Percentiles rank a stretch among this genome's conserved stretches.
phyloP scores from a whole-genome alignment of 2,329 filamentous ascomycete species.

The Colletotrichum noveboracense region DNA sequence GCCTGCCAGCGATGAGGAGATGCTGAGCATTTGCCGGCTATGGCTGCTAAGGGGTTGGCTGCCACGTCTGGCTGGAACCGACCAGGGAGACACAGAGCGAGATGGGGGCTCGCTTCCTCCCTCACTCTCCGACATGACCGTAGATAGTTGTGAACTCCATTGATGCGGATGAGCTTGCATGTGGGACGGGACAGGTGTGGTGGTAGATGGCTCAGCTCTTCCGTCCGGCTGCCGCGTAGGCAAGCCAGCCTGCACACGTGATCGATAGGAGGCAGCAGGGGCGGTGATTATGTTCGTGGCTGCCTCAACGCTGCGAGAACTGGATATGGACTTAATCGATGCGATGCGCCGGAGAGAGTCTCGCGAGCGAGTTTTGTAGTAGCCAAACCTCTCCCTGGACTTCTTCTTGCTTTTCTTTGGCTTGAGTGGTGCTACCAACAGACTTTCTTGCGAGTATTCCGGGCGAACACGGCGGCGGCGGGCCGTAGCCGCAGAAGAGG shows the following conservation, averaged over 20 bases:
- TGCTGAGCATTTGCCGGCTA: constrained; percentile 61
- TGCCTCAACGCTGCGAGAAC: constrained; percentile 56
- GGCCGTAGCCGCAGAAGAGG: constrained; percentile 40
- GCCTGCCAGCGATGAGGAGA: constrained; percentile 57
- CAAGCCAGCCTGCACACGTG: constrained; percentile 34
- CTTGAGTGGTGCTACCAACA: constrained; percentile 61
- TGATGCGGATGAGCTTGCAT: constrained; percentile 59
- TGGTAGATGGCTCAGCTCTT: constrained; percentile 27
- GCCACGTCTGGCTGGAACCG: constrained; percentile 49
- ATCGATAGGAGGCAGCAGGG: constrained; percentile 44
- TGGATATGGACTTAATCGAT: constrained; percentile 62
- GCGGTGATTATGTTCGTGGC: constrained; percentile 40
- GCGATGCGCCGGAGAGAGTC: constrained; percentile 55
- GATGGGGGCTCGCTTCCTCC: constrained; percentile 54
- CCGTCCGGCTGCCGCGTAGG: constrained; percentile 31
- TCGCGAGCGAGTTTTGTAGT: constrained; percentile 55
- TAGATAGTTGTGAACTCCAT: constrained; percentile 70
- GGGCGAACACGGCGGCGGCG: constrained; percentile 37
- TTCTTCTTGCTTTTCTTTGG: constrained; percentile 50
- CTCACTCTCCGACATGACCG: constrained; percentile 68
- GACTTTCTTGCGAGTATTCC: constrained; percentile 66
- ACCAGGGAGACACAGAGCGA: constrained; percentile 50
- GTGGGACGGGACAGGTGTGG: constrained; percentile 20
- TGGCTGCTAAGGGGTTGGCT: constrained; percentile 55
- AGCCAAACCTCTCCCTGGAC: constrained; percentile 54